Conservation (phyloP, 257 asterid genomes). For the Linderniella brevidens region DNA sequence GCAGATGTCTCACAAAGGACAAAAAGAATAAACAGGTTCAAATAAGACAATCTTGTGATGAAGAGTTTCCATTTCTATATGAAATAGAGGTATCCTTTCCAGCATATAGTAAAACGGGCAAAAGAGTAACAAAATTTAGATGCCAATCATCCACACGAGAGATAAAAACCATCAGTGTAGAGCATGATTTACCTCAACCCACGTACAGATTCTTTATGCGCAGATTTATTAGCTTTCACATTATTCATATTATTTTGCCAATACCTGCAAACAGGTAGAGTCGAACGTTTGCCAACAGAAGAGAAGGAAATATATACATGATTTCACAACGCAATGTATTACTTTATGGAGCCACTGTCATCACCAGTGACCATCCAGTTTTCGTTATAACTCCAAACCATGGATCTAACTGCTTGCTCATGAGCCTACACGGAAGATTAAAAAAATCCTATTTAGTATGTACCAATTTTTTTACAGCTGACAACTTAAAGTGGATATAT, state of each 20-base stretch:
- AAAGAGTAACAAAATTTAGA: too few relatives aligned
- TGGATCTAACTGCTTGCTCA: constrained; percentile 96
- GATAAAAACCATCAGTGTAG: too few relatives aligned
- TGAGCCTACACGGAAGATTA: constrained; percentile 54
- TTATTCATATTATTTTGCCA: constrained; percentile 98
- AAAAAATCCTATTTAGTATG: too few relatives aligned
- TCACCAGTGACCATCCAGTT: constrained; percentile 99
- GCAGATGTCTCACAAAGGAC: too few relatives aligned
- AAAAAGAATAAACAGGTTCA: not conserved
- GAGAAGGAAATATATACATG: constrained; percentile 1
- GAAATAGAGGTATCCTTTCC: too few relatives aligned
- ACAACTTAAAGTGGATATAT: constrained; percentile 4
- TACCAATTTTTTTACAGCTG: not conserved
- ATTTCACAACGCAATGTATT: constrained; percentile 15
- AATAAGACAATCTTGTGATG: not conserved
- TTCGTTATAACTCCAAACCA: constrained; percentile 98
- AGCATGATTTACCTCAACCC: constrained; percentile 54
- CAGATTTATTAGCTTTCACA: constrained; percentile 88
- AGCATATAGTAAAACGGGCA: too few relatives aligned
- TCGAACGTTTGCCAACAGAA: constrained; percentile 10
- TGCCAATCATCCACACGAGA: too few relatives aligned
- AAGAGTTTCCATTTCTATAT: not conserved
- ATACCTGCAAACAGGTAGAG: constrained; percentile 50
- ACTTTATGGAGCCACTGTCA: constrained; percentile 96
- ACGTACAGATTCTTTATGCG: constrained; percentile 95